Conservation (phyloP, 495 filamentous ascomycete species). For the Parachaetomium inaequale region DNA sequence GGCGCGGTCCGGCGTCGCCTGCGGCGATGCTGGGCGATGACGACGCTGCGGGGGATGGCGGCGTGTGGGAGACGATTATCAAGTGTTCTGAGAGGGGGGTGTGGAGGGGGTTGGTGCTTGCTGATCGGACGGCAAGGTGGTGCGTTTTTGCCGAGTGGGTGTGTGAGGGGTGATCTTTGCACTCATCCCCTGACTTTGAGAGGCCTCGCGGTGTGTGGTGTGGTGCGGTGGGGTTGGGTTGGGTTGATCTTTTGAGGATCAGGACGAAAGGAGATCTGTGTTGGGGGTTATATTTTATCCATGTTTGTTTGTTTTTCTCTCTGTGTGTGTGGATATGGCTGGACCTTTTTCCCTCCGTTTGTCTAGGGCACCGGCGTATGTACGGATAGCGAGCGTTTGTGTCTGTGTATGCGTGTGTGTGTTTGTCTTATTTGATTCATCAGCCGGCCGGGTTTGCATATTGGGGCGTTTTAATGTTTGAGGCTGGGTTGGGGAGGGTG, state of each 20-base stretch:
- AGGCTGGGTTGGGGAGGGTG: background rate
- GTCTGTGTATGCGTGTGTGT: background rate
- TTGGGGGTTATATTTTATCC: background rate
- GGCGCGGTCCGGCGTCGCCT: conserved; percentile 42
- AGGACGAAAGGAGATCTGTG: background rate
- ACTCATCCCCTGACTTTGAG: background rate
- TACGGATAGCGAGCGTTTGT: conserved; percentile 1
- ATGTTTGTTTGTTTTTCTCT: background rate
- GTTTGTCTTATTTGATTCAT: background rate
- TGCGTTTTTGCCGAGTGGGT: conserved; percentile 99
- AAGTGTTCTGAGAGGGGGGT: conserved; percentile 89
- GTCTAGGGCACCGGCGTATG: background rate
- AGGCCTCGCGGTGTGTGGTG: background rate
- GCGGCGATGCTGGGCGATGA: conserved; percentile 47
- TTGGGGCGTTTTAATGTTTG: conserved; percentile 5
- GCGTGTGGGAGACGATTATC: conserved; percentile 94
- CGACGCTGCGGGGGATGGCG: conserved; percentile 65
- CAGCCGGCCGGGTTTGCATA: conserved; percentile 14
- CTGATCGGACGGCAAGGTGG: conserved; percentile 93
- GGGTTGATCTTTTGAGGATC: background rate
- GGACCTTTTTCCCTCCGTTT: background rate
- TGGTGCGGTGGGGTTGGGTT: background rate
- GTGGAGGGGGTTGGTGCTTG: conserved; percentile 91
- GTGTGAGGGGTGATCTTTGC: conserved; percentile 34
- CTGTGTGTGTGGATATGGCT: conserved; percentile 6